A percentile compares a stretch with the other conserved stretches of the same genome.
These are phyloP conservation scores for Trichocladium antarcticum DNA, from an alignment of 495 filamentous ascomycete genomes.

Conservation along the genomic window DNA sequence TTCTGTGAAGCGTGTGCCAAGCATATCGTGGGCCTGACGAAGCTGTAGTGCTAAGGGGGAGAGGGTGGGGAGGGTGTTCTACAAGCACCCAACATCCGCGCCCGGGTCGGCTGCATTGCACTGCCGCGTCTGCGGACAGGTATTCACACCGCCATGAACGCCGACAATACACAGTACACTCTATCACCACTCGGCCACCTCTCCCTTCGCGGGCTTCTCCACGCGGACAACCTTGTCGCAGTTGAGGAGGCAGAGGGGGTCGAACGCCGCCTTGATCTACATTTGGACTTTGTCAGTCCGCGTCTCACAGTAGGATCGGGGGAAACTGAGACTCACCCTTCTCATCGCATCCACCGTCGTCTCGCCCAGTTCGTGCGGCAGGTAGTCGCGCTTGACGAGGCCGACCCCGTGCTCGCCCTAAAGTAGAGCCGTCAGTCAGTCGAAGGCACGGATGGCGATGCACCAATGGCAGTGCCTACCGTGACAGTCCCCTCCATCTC, in stretches of 20 bases:
- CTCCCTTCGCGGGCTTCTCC: constrained; percentile 41
- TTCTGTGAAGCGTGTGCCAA: too few relatives aligned
- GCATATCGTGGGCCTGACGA: too few relatives aligned
- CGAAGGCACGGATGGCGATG: not conserved
- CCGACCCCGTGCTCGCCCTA: constrained; percentile 73
- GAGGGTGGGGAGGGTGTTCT: too few relatives aligned
- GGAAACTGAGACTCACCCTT: constrained; percentile 52
- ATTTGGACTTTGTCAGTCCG: too few relatives aligned
- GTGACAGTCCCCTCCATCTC: constrained; percentile 78
- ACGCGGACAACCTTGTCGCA: constrained; percentile 69
- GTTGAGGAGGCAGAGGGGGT: constrained; percentile 67
- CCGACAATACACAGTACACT: not conserved
- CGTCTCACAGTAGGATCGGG: too few relatives aligned
- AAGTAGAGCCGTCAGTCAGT: not conserved
- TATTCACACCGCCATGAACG: too few relatives aligned
- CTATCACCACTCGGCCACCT: constrained; percentile 42
- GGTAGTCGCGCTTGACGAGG: constrained; percentile 70
- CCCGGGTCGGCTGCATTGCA: too few relatives aligned
- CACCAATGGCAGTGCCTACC: constrained; percentile 17
- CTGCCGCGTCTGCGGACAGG: too few relatives aligned
- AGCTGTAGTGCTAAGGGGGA: too few relatives aligned
- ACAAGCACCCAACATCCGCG: too few relatives aligned
- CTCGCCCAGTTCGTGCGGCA: constrained; percentile 61
- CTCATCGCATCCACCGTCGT: constrained; percentile 69
- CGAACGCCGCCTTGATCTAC: constrained; percentile 58